Base-by-base conservation (phyloP, 2,329 filamentous ascomycete genomes). In the Colletotrichum sp. region DNA sequence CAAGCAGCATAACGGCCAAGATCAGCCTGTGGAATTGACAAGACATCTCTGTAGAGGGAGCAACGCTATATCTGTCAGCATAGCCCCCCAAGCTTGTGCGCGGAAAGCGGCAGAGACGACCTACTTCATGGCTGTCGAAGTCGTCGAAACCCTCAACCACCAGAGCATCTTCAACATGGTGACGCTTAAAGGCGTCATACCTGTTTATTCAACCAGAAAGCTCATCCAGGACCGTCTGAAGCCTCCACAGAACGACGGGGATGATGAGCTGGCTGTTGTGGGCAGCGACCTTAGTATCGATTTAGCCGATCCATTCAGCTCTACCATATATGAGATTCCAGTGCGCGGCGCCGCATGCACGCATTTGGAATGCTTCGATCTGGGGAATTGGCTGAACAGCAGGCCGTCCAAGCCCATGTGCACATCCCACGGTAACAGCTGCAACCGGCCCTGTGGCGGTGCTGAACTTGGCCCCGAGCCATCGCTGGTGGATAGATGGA, bases 291-390 rank as follows among this genome's bases (percentile, higher is more conserved):
- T 95, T 9, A 88, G 88, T 4, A 88, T 96, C 70, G 89, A 92
- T 75, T 84, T 96, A 16, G 86, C 91, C 1, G 93, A 95, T 81
- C 93, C 94, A 0, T 94, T 94, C 80, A 93, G 87, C 72, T 86
- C 89, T 2, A 85, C 81, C 15, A 88, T 97, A 13, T 96, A 94
- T 81, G 86, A 90, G 7, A 88, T 89, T 0, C 96, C 97, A 1
- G 95, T 93, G 3, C 93, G 96, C 32, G 93, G 95, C 30, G 86
- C 80, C 9, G 79, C 83, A 5, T 99, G 97, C 82, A 86, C 87
- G 28, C 96, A 99, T 81, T 87, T 93, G 43, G 95, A 98, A 81
- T 98, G 96, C 81, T 98, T 98, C 81, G 96, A 98, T 82, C 91
- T 98, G 9, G 90, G 94, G 25, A 96, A 91, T 1, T 98, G 95